phyloP scores from a whole-genome alignment of 2,329 filamentous ascomycete species.

The Drechslerella dactyloides region DNA sequence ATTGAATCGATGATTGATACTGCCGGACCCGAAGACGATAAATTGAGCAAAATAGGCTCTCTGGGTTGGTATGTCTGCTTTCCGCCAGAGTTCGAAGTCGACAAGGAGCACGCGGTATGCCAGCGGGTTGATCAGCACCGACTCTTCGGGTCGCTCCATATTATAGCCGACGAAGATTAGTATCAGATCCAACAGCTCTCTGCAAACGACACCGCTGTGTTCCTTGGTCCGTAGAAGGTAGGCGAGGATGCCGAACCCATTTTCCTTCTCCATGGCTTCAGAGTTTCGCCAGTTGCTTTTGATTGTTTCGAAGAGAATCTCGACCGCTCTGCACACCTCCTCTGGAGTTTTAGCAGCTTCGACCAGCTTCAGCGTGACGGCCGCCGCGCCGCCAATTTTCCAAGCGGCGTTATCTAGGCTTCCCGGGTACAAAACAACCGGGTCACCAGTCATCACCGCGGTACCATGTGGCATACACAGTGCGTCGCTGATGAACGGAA shows the following conservation, averaged over 20 bases:
- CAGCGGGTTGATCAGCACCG: slow-evolving; percentile 92
- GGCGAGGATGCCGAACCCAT: slow-evolving; percentile 87
- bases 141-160: slow-evolving; percentile 77
- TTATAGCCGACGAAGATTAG: slow-evolving; percentile 90
- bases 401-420: slow-evolving; percentile 90
- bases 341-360: slow-evolving; percentile 75
- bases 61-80: slow-evolving; percentile 76
- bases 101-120: slow-evolving; percentile 91
- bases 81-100: slow-evolving; percentile 91
- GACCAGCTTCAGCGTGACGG: slow-evolving; percentile 81
- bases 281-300: slow-evolving; percentile 95
- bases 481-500: slow-evolving; percentile 86
- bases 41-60: slow-evolving; percentile 94
- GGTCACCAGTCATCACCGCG: slow-evolving; percentile 79
- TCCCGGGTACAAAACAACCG: slow-evolving; percentile 79
- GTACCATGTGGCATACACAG: slow-evolving; percentile 81
- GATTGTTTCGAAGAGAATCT: slow-evolving; percentile 84
- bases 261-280: slow-evolving; percentile 95
- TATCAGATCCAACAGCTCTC: slow-evolving; percentile 74
- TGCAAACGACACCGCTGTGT: slow-evolving; percentile 62
- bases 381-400: slow-evolving; percentile 89
- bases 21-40: slow-evolving; percentile 81
- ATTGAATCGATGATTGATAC: slow-evolving; percentile 92
- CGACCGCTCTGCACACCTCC: slow-evolving; percentile 75
- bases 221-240: slow-evolving; percentile 74